phyloP scores from a whole-genome alignment of 73 alveolate species.

The Tetrahymena elliotti region DNA sequence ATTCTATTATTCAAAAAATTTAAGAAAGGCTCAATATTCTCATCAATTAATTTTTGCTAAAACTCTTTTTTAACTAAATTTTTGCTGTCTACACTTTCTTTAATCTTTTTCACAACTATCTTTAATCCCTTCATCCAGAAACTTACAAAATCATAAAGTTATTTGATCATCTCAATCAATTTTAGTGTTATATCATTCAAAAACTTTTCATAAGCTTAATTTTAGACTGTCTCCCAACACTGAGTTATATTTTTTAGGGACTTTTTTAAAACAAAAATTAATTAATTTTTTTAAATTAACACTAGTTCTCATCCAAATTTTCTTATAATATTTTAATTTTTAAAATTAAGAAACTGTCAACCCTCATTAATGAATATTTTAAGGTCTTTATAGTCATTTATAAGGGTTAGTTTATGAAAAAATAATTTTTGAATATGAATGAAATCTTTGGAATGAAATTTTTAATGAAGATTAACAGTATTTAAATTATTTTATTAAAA shows the following conservation, averaged over 20 bases:
- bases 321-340: too few relatives aligned
- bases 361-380: too few relatives aligned
- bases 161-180: neutral
- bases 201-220: neutral
- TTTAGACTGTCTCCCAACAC: neutral
- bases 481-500: too few relatives aligned
- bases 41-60: neutral
- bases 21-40: neutral
- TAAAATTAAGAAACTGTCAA: too few relatives aligned
- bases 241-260: neutral
- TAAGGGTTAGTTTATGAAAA: too few relatives aligned
- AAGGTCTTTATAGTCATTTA: too few relatives aligned
- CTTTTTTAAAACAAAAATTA: neutral
- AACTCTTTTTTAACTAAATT: neutral
- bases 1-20: neutral
- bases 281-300: too few relatives aligned
- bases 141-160: neutral
- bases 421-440: too few relatives aligned
- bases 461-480: neutral
- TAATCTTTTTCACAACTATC: neutral
- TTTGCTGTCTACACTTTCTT: neutral
- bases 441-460: neutral
- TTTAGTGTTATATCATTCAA: neutral
- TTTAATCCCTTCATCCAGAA: neutral
- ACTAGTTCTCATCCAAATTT: too few relatives aligned